Conservation (phyloP, 257 asterid species). For the Solanum pimpinellifolium region DNA sequence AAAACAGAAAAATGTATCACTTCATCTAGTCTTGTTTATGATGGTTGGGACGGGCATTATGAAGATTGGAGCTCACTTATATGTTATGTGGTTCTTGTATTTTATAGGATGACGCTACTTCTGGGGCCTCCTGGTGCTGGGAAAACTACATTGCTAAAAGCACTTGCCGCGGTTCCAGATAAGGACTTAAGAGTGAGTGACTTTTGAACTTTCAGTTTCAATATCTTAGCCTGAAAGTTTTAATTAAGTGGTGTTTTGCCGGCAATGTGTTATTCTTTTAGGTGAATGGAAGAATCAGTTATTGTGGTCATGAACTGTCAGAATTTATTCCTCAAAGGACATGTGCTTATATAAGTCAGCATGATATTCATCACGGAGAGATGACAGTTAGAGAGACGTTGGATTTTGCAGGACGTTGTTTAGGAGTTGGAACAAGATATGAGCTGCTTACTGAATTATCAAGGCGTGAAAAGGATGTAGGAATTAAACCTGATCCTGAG, state of each 20-base stretch:
- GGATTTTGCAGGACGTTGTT: constrained; percentile 80
- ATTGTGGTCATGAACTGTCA: constrained; percentile 77
- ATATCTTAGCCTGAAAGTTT: not conserved
- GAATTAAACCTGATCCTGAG: constrained; percentile 84
- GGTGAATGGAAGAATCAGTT: constrained; percentile 63
- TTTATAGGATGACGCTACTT: constrained; percentile 75
- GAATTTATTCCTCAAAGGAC: constrained; percentile 87
- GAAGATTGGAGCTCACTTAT: not conserved
- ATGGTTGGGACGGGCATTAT: not conserved
- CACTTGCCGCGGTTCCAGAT: constrained; percentile 71
- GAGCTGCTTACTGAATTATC: constrained; percentile 75
- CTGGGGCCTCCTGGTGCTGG: constrained; percentile 95
- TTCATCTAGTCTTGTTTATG: not conserved
- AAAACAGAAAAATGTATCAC: not conserved
- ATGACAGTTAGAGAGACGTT: constrained; percentile 87
- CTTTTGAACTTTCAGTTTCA: not conserved
- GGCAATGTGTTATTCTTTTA: not conserved
- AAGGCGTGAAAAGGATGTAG: constrained; percentile 68
- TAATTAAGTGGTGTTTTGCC: not conserved
- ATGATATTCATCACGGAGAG: constrained; percentile 90
- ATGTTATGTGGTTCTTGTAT: not conserved
- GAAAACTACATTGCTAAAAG: constrained; percentile 65
- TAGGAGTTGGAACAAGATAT: constrained; percentile 84
- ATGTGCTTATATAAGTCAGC: constrained; percentile 83
- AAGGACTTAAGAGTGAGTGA: constrained; percentile 37